A percentile compares a stretch with the other conserved stretches of the same genome.
phyloP scores from a whole-genome alignment of 805 yeast genomes.

The Pichia cephalocereana region DNA sequence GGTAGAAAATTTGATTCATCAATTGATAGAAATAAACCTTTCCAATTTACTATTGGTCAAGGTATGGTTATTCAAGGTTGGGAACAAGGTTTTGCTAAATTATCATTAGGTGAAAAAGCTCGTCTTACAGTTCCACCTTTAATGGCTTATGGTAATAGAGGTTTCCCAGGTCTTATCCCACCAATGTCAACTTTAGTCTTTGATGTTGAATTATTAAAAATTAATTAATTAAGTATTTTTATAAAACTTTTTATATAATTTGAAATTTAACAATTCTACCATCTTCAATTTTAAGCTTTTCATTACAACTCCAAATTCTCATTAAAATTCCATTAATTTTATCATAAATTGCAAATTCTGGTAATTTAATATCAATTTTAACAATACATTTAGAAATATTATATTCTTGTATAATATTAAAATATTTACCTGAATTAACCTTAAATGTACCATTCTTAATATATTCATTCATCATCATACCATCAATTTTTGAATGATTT shows the following conservation, averaged over 20 bases:
- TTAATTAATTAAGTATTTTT: conserved; percentile 29
- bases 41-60: conserved; percentile 89
- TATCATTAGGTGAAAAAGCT: conserved; percentile 90
- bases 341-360: no score
- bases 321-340: no score
- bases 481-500: no score
- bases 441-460: no score
- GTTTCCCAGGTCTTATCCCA: conserved; percentile 95
- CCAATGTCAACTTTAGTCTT: conserved; percentile 90
- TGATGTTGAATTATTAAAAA: conserved; percentile 64
- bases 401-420: no score
- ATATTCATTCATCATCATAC: no score
- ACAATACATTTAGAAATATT: no score
- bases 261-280: conserved; percentile 1
- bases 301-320: no score
- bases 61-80: conserved; percentile 96
- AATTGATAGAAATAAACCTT: conserved; percentile 89
- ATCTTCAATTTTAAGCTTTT: not conserved
- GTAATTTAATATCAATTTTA: no score
- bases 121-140: conserved; percentile 86
- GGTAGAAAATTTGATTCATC: conserved; percentile 97
- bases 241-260: not conserved
- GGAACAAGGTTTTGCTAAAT: conserved; percentile 91
- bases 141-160: conserved; percentile 90
- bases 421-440: no score